These are phyloP conservation scores for Petasospora fabianii DNA, from an alignment of 1,139 yeast species.

Conservation along the genomic window DNA sequence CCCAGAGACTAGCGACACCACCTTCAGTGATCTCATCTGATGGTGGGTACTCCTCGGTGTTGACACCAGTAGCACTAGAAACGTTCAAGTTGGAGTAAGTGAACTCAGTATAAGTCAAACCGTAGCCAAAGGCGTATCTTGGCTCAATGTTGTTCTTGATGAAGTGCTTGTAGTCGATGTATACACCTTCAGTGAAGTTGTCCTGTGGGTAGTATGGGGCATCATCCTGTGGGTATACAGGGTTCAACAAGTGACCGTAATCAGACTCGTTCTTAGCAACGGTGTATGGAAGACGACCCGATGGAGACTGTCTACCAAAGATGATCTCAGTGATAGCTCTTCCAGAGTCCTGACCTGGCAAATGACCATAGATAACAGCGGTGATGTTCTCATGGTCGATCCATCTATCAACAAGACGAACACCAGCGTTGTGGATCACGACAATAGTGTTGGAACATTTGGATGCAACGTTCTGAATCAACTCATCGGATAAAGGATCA, in stretches of 20 bases:
- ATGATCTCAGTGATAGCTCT: slow-evolving; percentile 22
- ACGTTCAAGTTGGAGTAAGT: slow-evolving; percentile 27
- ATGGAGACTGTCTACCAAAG: slow-evolving; percentile 43
- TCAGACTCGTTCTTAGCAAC: slow-evolving; percentile 40
- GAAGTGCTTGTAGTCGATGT: slow-evolving; percentile 53
- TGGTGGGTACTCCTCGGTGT: slow-evolving; percentile 32
- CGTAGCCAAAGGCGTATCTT: slow-evolving; percentile 54
- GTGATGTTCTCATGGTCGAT: slow-evolving; percentile 52
- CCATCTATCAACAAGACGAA: slow-evolving; percentile 50
- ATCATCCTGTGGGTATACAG: slow-evolving; percentile 4
- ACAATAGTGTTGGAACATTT: slow-evolving; percentile 51
- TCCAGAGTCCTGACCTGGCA: slow-evolving; percentile 27
- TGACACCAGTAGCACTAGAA: slow-evolving; percentile 1
- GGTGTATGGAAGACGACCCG: slow-evolving; percentile 57
- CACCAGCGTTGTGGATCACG: slow-evolving; percentile 55
- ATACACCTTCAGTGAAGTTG: slow-evolving; percentile 35
- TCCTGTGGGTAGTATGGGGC: slow-evolving; percentile 13
- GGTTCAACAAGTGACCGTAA: slow-evolving; percentile 28
- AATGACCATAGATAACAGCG: slow-evolving; percentile 48
- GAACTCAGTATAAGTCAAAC: slow-evolving; percentile 53
- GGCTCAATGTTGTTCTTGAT: slow-evolving; percentile 43
- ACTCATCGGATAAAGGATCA: slow-evolving; percentile 40
- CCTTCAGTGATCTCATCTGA: slow-evolving; percentile 45
- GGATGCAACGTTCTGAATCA: slow-evolving; percentile 44
- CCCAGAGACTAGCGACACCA: slow-evolving; percentile 41